Evolutionary conservation across 2,329 filamentous ascomycete genomes (phyloP).

Genomic region (Fusarium sp.): DNA sequence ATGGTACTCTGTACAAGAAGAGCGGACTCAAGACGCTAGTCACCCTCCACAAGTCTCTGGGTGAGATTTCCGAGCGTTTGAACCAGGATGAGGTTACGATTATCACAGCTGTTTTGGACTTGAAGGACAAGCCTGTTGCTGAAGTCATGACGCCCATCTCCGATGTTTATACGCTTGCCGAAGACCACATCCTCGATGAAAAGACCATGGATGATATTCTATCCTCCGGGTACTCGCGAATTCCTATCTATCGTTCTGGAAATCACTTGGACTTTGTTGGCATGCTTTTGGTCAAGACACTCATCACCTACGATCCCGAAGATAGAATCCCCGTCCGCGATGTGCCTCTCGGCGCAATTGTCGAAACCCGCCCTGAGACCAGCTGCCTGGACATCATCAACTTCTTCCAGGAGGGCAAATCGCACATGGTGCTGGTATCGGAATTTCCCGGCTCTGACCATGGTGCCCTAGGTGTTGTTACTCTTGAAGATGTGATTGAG

Average conservation of each 20-base stretch:
- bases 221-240: constrained; percentile 92
- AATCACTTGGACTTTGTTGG: constrained; percentile 90
- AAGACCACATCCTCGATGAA: constrained; percentile 91
- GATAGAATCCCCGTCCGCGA: constrained; percentile 87
- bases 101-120: constrained; percentile 93
- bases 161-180: constrained; percentile 96
- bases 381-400: constrained; percentile 99
- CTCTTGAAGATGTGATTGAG: constrained; percentile 96
- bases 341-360: constrained; percentile 90
- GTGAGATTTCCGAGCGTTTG: constrained; percentile 84
- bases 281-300: constrained; percentile 97
- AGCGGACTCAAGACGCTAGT: constrained; percentile 96
- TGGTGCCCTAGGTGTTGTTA: constrained; percentile 92
- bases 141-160: constrained; percentile 99
- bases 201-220: constrained; percentile 93
- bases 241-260: constrained; percentile 89
- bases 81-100: constrained; percentile 99
- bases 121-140: constrained; percentile 95
- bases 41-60: constrained; percentile 90
- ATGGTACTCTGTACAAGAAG: constrained; percentile 98
- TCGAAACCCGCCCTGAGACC: constrained; percentile 92
- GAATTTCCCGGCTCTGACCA: constrained; percentile 88
- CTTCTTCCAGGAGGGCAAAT: constrained; percentile 99
- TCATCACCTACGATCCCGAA: constrained; percentile 98
- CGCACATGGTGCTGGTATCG: constrained; percentile 97